These are phyloP conservation scores for Furcasterigmium furcatum DNA, from an alignment of 2,329 filamentous ascomycete species.

Conservation along the genomic window DNA sequence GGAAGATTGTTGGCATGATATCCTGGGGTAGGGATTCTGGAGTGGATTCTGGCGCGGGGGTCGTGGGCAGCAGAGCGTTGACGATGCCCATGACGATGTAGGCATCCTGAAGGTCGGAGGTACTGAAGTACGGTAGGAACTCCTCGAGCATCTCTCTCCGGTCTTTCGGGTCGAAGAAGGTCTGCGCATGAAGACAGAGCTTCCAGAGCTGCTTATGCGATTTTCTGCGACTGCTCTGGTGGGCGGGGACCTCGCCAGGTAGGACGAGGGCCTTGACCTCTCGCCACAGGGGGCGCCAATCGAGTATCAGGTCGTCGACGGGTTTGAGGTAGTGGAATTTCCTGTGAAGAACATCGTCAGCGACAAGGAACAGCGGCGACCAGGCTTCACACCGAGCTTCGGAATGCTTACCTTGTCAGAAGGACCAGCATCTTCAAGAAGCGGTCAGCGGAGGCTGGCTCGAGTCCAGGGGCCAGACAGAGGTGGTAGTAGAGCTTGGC, in stretches of 20 bases:
- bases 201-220: conserved; percentile 71
- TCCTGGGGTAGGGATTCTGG: conserved; percentile 80
- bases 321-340: conserved; percentile 95
- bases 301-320: conserved; percentile 81
- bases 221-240: conserved; percentile 53
- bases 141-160: conserved; percentile 79
- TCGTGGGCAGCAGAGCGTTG: conserved; percentile 84
- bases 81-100: conserved; percentile 89
- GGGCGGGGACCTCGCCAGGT: conserved; percentile 73
- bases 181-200: conserved; percentile 83
- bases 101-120: conserved; percentile 85
- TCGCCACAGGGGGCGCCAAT: conserved; percentile 91
- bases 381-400: not conserved
- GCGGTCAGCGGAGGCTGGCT: conserved; percentile 76
- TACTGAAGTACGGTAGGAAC: conserved; percentile 83
- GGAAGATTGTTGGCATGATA: conserved; percentile 91
- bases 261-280: conserved; percentile 89
- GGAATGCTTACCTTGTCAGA: conserved; percentile 81
- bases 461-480: conserved; percentile 83
- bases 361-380: not conserved
- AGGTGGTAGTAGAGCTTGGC: conserved; percentile 94
- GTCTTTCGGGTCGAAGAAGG: conserved; percentile 89
- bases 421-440: conserved; percentile 97
- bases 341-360: too few relatives aligned
- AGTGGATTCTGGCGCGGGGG: conserved; percentile 68